phyloP scores from a whole-genome alignment of 2,329 filamentous ascomycete genomes.

The Fusarium oxysporum region DNA sequence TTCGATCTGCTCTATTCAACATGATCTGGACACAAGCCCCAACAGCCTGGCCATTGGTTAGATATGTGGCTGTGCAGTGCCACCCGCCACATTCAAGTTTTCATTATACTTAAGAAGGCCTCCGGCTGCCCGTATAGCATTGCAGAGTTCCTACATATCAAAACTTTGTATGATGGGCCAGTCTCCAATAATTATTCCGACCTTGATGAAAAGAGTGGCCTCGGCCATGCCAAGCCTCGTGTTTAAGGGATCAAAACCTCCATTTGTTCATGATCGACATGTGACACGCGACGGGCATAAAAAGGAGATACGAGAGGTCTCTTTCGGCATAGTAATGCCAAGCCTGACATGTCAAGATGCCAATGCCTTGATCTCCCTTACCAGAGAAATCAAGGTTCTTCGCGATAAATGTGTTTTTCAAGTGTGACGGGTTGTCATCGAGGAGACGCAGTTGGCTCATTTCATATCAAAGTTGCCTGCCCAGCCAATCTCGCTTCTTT shows the following conservation, averaged over 20 bases:
- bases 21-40: background rate
- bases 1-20: background rate
- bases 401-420: background rate
- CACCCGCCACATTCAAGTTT: constrained; percentile 5
- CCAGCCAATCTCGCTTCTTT: constrained; percentile 10
- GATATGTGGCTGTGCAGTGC: constrained; percentile 5
- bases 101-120: constrained; percentile 2
- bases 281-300: constrained; percentile 22
- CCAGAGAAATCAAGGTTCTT: background rate
- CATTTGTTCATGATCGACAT: constrained; percentile 26
- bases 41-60: background rate
- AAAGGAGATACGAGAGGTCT: constrained; percentile 3
- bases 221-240: constrained; percentile 23
- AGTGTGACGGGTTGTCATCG: constrained; percentile 31
- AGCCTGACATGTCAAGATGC: constrained; percentile 1
- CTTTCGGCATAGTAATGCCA: background rate
- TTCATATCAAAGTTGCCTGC: constrained; percentile 2
- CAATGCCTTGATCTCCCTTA: background rate
- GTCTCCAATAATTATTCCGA: background rate
- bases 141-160: background rate
- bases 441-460: constrained; percentile 30
- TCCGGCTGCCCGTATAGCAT: constrained; percentile 1
- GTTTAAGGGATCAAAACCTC: constrained; percentile 4
- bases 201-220: background rate
- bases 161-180: background rate